Conservation (phyloP, 1,139 yeast genomes). For the Saccharomyces hybrid region DNA sequence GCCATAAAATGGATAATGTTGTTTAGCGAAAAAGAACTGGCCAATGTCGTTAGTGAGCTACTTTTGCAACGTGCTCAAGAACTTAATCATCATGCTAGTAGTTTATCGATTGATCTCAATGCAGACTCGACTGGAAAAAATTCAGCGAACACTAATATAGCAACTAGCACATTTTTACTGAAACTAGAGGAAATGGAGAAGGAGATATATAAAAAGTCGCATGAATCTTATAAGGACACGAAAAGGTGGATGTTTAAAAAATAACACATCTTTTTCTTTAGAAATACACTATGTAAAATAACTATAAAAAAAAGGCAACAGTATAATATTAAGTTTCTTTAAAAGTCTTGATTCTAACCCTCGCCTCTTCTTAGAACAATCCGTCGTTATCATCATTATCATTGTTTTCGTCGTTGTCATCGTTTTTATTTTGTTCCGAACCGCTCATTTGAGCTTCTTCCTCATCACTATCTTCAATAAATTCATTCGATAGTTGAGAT, state of each 20-base stretch:
- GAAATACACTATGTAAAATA: neutral
- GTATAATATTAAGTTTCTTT: constrained; percentile 1
- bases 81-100: constrained; percentile 59
- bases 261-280: constrained; percentile 4
- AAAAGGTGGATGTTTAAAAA: constrained; percentile 47
- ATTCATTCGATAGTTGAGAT: constrained; percentile 37
- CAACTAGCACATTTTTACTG: constrained; percentile 37
- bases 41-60: constrained; percentile 45
- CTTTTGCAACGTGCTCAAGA: constrained; percentile 58
- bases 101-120: constrained; percentile 27
- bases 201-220: constrained; percentile 47
- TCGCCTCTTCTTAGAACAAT: constrained; percentile 12
- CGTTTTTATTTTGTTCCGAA: constrained; percentile 10
- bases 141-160: constrained; percentile 6
- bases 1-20: constrained; percentile 69
- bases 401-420: constrained; percentile 9
- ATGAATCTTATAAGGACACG: constrained; percentile 55
- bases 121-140: constrained; percentile 3
- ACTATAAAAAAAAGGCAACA: neutral
- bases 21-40: constrained; percentile 58
- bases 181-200: constrained; percentile 74
- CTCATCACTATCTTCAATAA: constrained; percentile 49
- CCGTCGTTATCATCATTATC: constrained; percentile 30
- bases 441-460: constrained; percentile 23
- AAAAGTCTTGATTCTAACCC: neutral